phyloP scores from a whole-genome alignment of 805 yeast genomes.

The Cyberlindnera subsufficiens region DNA sequence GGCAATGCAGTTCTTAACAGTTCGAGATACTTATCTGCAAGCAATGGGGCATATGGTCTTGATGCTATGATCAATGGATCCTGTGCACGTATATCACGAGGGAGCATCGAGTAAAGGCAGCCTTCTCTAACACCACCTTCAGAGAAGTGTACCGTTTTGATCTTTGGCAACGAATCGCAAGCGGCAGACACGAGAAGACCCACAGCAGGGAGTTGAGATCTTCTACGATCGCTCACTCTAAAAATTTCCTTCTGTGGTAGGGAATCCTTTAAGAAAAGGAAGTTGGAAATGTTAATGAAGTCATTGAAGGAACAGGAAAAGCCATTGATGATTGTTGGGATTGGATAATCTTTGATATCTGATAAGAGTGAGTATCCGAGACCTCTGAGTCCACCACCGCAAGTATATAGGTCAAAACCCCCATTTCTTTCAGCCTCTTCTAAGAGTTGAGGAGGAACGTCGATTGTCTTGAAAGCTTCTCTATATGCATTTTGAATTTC shows the following conservation, averaged over 20 bases:
- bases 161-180: constrained; percentile 51
- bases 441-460: constrained; percentile 44
- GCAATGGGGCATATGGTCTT: constrained; percentile 63
- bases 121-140: constrained; percentile 83
- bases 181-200: constrained; percentile 59
- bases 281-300: constrained; percentile 46
- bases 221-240: constrained; percentile 60
- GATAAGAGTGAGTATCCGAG: constrained; percentile 56
- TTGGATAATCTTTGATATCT: constrained; percentile 52
- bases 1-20: constrained; percentile 56
- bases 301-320: constrained; percentile 52
- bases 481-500: constrained; percentile 50
- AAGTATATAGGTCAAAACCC: constrained; percentile 58
- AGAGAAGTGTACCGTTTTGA: constrained; percentile 59
- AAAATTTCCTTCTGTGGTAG: constrained; percentile 46
- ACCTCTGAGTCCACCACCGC: constrained; percentile 74
- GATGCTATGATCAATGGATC: constrained; percentile 71
- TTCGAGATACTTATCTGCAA: constrained; percentile 50
- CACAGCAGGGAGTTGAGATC: constrained; percentile 64
- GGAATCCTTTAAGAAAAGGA: constrained; percentile 40
- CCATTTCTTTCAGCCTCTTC: constrained; percentile 48
- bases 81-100: constrained; percentile 50
- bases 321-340: constrained; percentile 67
- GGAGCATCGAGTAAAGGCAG: constrained; percentile 55
- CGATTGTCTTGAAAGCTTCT: constrained; percentile 43